These are phyloP conservation scores for Scutellaria galericulata DNA, from an alignment of 257 asterid species.

Conservation along the genomic window DNA sequence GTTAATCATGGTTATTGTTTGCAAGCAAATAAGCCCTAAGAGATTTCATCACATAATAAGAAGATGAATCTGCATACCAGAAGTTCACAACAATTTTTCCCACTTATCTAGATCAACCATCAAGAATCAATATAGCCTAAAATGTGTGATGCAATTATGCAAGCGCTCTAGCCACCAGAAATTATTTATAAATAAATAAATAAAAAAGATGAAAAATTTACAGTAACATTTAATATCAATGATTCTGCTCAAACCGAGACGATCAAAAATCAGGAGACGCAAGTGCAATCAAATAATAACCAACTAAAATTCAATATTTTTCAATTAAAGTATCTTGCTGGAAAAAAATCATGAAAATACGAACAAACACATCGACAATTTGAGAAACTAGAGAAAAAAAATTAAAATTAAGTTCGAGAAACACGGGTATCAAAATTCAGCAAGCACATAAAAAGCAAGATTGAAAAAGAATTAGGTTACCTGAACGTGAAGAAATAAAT, in stretches of 20 bases:
- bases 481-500: conserved; percentile 32
- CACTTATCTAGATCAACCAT: not conserved
- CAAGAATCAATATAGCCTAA: not conserved
- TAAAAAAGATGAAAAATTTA: no score
- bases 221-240: not conserved
- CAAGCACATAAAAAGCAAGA: not conserved
- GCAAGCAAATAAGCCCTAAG: not conserved
- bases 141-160: not conserved
- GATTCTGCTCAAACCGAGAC: not conserved
- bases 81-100: conserved; percentile 6
- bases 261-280: not conserved
- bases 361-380: not conserved
- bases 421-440: not conserved
- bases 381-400: not conserved
- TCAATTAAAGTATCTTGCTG: not conserved
- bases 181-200: no score
- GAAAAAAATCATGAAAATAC: not conserved
- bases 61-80: not conserved
- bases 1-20: not conserved
- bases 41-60: not conserved
- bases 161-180: conserved; percentile 4
- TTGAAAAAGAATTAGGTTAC: conserved; percentile 27
- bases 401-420: not conserved
- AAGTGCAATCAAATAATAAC: conserved; percentile 15
- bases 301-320: not conserved